Percentiles rank a stretch among this genome's conserved stretches.
phyloP scores from a whole-genome alignment of 345 rosid genomes.

The Rhizophora apiculata region DNA sequence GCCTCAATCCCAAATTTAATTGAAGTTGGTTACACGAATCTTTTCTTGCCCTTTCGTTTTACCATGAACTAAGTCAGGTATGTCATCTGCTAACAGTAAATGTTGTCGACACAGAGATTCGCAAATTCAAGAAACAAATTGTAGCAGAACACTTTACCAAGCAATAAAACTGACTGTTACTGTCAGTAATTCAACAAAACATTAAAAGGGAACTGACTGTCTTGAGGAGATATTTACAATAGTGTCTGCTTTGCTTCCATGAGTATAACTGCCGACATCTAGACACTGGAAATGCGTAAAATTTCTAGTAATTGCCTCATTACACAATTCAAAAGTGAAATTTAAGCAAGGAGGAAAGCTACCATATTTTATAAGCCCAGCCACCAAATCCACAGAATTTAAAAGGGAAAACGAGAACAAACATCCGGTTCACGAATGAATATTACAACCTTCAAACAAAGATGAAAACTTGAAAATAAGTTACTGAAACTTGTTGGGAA shows the following conservation, averaged over 20 bases:
- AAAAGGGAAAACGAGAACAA: background rate
- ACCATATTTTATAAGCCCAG: background rate
- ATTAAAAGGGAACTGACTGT: background rate
- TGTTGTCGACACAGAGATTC: too few relatives aligned
- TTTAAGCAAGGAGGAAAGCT: background rate
- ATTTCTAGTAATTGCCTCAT: background rate
- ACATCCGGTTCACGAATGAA: background rate
- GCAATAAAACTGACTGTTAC: background rate
- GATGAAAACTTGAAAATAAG: background rate
- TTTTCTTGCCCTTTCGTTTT: too few relatives aligned
- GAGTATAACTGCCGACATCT: background rate
- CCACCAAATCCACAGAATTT: background rate
- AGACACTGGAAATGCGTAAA: background rate
- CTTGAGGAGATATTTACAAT: background rate
- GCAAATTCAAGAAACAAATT: background rate
- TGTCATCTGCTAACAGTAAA: too few relatives aligned
- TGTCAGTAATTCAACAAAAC: background rate
- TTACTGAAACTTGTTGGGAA: background rate
- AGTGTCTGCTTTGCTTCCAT: background rate
- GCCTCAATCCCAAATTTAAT: too few relatives aligned
- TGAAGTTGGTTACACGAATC: too few relatives aligned
- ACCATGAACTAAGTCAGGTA: too few relatives aligned
- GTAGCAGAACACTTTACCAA: background rate
- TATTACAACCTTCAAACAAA: background rate
- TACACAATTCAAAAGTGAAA: background rate